These are phyloP conservation scores for Aspergillus sp. DNA, from an alignment of 2,329 filamentous ascomycete genomes.

Conservation along the genomic window DNA sequence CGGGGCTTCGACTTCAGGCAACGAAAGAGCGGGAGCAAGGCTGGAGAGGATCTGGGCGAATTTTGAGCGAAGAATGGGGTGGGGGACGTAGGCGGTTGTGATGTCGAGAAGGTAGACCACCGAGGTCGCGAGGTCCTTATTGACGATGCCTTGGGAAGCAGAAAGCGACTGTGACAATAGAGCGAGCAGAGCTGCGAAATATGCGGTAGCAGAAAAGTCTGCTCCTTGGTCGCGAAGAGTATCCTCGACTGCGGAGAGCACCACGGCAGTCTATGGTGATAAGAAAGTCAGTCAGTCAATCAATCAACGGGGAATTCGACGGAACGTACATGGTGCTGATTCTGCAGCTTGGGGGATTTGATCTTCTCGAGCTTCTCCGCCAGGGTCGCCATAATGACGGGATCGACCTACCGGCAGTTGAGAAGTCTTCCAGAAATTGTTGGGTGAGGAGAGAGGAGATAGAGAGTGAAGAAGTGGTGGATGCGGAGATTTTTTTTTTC, in stretches of 20 bases:
- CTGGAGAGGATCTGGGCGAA: constrained; percentile 89
- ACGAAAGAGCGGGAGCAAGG: constrained; percentile 76
- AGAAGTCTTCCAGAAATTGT: constrained; percentile 15
- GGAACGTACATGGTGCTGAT: constrained; percentile 74
- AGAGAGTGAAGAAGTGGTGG: constrained; percentile 19
- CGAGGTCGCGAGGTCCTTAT: constrained; percentile 77
- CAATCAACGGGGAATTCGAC: no score
- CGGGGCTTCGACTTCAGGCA: constrained; percentile 78
- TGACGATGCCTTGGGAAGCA: constrained; percentile 58
- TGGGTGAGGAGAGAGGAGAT: constrained; percentile 19
- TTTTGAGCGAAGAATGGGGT: constrained; percentile 84
- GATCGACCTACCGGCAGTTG: constrained; percentile 20
- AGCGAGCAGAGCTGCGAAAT: constrained; percentile 91
- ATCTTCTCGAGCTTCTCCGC: constrained; percentile 96
- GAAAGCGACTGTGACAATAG: constrained; percentile 74
- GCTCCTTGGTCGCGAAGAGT: constrained; percentile 85
- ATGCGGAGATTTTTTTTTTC: constrained; percentile 20
- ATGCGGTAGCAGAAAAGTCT: constrained; percentile 78
- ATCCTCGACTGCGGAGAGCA: constrained; percentile 87
- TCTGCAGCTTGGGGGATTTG: constrained; percentile 91
- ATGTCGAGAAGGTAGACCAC: constrained; percentile 95
- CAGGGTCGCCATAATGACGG: constrained; percentile 54
- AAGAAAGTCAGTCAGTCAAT: no score
- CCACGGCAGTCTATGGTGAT: constrained; percentile 51
- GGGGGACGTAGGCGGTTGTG: constrained; percentile 77